These are phyloP conservation scores for Mycena alexandri DNA, from an alignment of 768 basidiomycete species.

Conservation along the genomic window DNA sequence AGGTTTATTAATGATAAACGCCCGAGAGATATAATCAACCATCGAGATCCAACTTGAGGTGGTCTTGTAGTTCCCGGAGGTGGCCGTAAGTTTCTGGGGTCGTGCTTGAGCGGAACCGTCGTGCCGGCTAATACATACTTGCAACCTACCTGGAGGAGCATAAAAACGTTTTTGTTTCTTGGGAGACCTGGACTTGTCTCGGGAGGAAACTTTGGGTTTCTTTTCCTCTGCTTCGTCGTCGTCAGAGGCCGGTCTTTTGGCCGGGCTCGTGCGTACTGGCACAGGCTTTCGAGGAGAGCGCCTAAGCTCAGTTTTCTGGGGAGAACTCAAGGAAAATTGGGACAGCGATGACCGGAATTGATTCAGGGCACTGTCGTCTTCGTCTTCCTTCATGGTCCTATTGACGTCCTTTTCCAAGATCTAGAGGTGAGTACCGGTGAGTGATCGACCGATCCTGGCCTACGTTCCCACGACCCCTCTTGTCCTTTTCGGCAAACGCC, in stretches of 20 bases:
- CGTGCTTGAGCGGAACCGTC: too few species aligned
- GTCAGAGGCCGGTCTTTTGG: constrained; percentile 10
- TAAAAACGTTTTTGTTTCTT: constrained; percentile 58
- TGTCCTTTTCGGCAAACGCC: neutral
- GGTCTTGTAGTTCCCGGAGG: constrained; percentile 64
- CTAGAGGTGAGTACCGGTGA: too few species aligned
- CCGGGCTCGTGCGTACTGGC: constrained; percentile 2
- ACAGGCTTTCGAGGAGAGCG: constrained; percentile 30
- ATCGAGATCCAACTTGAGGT: constrained; percentile 66
- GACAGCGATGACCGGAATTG: constrained; percentile 24
- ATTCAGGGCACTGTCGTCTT: neutral
- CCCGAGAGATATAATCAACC: constrained; percentile 50
- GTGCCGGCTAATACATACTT: too few species aligned
- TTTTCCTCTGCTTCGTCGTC: neutral
- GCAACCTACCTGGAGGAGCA: constrained; percentile 53
- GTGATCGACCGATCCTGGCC: too few species aligned
- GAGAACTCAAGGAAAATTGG: constrained; percentile 24
- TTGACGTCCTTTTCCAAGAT: too few species aligned
- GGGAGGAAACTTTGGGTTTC: constrained; percentile 1
- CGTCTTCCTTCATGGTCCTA: constrained; percentile 29
- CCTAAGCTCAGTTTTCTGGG: constrained; percentile 14
- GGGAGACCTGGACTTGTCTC: constrained; percentile 13
- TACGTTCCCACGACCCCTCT: too few species aligned
- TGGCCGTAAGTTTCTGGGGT: constrained; percentile 60
- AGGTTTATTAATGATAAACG: neutral